A percentile compares a stretch with the other conserved stretches of the same genome.
phyloP scores from a whole-genome alignment of 148 eudicot species.

The Cornus kousa region DNA sequence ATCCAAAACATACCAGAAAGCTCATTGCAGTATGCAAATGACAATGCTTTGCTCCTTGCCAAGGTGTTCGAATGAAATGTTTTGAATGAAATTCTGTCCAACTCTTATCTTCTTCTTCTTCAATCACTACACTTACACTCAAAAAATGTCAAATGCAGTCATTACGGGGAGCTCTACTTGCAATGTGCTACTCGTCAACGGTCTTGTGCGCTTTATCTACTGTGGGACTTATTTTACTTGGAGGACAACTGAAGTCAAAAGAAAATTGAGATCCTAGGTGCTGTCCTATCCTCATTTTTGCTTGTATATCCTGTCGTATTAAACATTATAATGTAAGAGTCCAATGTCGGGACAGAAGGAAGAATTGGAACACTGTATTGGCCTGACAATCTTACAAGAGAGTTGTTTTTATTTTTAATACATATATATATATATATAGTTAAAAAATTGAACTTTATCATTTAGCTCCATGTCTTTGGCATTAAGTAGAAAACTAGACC shows the following conservation, averaged over 20 bases:
- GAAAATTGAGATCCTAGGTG: conserved; percentile 40
- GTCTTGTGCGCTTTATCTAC: conserved; percentile 62
- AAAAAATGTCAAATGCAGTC: conserved; percentile 53
- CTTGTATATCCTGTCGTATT: conserved; percentile 9
- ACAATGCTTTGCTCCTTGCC: conserved; percentile 77
- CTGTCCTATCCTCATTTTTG: conserved; percentile 16
- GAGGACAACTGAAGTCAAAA: conserved; percentile 56
- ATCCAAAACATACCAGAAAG: conserved; percentile 77
- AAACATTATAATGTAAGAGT: neutral
- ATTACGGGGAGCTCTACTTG: conserved; percentile 64
- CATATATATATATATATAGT: neutral
- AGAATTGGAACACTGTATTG: neutral
- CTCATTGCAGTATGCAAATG: conserved; percentile 84
- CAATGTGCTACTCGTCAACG: conserved; percentile 56
- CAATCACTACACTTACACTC: neutral
- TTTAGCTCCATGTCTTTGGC: neutral
- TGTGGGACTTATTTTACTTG: conserved; percentile 69
- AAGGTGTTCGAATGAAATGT: conserved; percentile 42
- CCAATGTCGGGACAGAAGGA: neutral
- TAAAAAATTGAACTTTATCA: neutral
- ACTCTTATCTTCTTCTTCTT: neutral
- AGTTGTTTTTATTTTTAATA: no score
- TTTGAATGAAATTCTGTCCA: neutral
- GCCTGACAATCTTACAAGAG: neutral
- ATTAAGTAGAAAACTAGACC: neutral